Percentiles rank a stretch among this genome's conserved stretches.
Evolutionary conservation across 495 filamentous ascomycete genomes (phyloP).

Genomic region (Penicillium bovifimosum): DNA sequence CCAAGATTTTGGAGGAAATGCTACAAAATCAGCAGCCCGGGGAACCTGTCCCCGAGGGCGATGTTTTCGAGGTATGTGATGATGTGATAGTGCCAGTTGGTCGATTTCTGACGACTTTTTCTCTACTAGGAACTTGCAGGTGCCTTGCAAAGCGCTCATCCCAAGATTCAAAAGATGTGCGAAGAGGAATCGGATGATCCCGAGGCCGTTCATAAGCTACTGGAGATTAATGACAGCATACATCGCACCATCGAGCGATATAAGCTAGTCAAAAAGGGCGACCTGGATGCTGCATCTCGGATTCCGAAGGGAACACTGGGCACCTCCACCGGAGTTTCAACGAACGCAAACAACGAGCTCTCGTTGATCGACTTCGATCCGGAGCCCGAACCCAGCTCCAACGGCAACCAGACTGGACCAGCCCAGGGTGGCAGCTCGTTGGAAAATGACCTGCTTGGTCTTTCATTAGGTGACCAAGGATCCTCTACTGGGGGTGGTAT

Average conservation of each 20-base stretch:
- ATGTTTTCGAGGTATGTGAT: constrained; percentile 74
- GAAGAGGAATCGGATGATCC: constrained; percentile 96
- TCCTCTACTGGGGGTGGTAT: constrained; percentile 78
- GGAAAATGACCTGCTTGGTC: constrained; percentile 63
- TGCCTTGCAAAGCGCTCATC: constrained; percentile 86
- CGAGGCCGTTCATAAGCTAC: constrained; percentile 88
- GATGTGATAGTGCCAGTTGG: not conserved
- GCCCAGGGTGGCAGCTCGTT: constrained; percentile 39
- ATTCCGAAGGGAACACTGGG: constrained; percentile 80
- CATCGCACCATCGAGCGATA: constrained; percentile 94
- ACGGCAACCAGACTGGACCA: constrained; percentile 41
- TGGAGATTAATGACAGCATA: constrained; percentile 98
- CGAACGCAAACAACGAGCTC: constrained; percentile 75
- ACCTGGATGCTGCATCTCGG: constrained; percentile 78
- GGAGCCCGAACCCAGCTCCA: constrained; percentile 53
- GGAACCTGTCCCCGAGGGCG: constrained; percentile 78
- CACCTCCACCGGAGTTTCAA: constrained; percentile 62
- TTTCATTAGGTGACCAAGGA: constrained; percentile 57
- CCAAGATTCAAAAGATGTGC: constrained; percentile 98
- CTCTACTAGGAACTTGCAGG: constrained; percentile 70
- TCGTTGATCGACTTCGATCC: constrained; percentile 88
- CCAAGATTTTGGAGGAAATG: constrained; percentile 86
- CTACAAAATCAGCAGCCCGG: constrained; percentile 76
- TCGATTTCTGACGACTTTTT: constrained; percentile 2
- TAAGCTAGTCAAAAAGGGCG: constrained; percentile 88